Evolutionary conservation across 345 rosid species (phyloP).

Genomic region (Firmiana major): DNA sequence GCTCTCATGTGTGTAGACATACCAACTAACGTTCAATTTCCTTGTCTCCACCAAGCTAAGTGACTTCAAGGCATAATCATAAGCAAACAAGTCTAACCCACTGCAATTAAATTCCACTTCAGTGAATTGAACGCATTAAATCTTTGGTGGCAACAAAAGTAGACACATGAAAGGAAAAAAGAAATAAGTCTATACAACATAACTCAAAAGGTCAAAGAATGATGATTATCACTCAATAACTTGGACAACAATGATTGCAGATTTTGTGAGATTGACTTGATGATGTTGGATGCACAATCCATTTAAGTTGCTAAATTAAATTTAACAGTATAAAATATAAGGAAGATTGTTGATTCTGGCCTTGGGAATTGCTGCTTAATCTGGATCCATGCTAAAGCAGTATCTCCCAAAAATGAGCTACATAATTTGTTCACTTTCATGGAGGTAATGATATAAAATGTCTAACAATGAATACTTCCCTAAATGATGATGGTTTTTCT

Average conservation of each 20-base stretch:
- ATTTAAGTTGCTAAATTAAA: slow-evolving; percentile 5
- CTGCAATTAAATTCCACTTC: slow-evolving; percentile 41
- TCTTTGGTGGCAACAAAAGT: background rate
- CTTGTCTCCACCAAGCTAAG: slow-evolving; percentile 78
- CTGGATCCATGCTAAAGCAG: background rate
- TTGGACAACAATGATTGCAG: background rate
- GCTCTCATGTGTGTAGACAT: slow-evolving; percentile 89
- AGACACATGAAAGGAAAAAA: background rate
- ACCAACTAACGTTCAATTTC: slow-evolving; percentile 75
- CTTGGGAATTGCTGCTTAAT: too few species aligned
- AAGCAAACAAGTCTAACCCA: slow-evolving; percentile 86
- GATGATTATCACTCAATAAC: background rate
- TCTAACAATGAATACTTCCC: background rate
- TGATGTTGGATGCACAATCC: background rate
- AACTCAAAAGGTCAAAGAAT: background rate
- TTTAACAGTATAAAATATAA: background rate
- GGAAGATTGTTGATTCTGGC: background rate
- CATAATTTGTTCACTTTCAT: background rate
- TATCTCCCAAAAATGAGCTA: background rate
- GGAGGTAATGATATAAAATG: background rate
- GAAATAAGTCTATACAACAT: background rate
- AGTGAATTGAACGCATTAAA: slow-evolving; percentile 9
- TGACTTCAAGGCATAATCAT: slow-evolving; percentile 51
- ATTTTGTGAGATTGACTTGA: background rate
- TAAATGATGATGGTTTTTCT: background rate